Conservation (phyloP, 176 grass and related monocot genomes). For the Rhipidocladum racemiflorum region DNA sequence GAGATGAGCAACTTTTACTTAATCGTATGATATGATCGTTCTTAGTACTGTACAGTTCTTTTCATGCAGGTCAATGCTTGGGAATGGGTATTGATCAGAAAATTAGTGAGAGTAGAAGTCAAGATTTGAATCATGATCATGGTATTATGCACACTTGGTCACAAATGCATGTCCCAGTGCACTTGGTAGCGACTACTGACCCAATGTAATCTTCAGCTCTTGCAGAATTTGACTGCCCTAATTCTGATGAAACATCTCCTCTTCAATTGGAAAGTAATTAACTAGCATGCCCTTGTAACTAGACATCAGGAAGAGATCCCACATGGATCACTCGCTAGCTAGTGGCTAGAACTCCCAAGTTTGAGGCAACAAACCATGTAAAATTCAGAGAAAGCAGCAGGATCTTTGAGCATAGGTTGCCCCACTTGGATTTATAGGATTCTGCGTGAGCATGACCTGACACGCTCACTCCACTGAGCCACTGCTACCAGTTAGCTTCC, state of each 20-base stretch:
- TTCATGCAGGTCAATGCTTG: constrained; percentile 4
- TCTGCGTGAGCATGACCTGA: constrained; percentile 8
- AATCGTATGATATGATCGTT: constrained; percentile 12
- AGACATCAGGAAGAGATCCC: background rate
- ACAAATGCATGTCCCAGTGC: background rate
- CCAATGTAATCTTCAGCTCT: background rate
- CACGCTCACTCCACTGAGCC: background rate
- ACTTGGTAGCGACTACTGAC: background rate
- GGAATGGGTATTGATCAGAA: constrained; percentile 15
- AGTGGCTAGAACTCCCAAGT: background rate
- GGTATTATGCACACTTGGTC: background rate
- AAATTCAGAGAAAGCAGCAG: background rate
- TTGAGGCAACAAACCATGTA: background rate
- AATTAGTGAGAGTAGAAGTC: constrained; percentile 2
- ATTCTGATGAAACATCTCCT: background rate
- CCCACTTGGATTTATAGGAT: background rate
- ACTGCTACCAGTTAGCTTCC: background rate
- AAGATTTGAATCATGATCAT: background rate
- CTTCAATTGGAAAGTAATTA: background rate
- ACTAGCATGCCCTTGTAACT: background rate
- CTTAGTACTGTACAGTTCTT: background rate
- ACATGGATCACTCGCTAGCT: background rate
- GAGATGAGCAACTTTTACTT: constrained; percentile 36
- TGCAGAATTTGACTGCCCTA: background rate
- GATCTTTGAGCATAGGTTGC: background rate